Evolutionary conservation across 1,139 yeast species (phyloP), one percentile per base, ranked within the genome.

Genomic region (Yamadazyma diospyri): DNA sequence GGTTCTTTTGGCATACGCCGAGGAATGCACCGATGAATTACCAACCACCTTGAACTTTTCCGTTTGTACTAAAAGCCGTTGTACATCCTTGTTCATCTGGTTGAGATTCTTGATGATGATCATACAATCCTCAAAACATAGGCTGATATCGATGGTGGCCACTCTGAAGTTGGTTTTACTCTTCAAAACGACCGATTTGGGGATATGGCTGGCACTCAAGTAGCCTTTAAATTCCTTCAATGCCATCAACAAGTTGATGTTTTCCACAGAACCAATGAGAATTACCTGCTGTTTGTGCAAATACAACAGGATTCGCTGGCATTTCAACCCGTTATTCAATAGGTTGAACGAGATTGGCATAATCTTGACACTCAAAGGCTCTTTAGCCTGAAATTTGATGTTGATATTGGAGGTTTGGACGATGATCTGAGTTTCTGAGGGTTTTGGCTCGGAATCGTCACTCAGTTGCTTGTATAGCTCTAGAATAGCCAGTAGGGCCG

Each of bases 271-370:
- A 3, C 53, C 39, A 2, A 63, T 41, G 10, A 36, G 41, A 19
- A 45, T 46, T 2, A 18, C 14, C 5, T 35, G 27, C 2, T 37
- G 37, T 8, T 23, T n/a, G 10, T 28, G 27, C 15, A 42, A 22
- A 18, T 48, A 53, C 7, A 64, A 31, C 10, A 49, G 25, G 1
- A 68, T 42, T 20, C 56, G 57, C 10, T 59, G 58, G n/a, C 69
- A 53, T 12, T 43, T 53, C 27, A 69, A 37, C 12, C 51, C 50
- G 16, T 57, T 52, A 15, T 53, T 51, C 3, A 46, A 36, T 25
- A 63, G 53, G 36, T 63, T 64, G 39, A 49, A 66, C 3, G 65
- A 53, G 1, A 70, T 42, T 1, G 78, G 78, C 9, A 61, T 53
- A 0, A 69, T 35, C 1, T 56, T 43, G 0, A 48, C 34, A 17